Conservation (phyloP, 1,284 basidiomycete species). For the Malassezia cuniculi region DNA sequence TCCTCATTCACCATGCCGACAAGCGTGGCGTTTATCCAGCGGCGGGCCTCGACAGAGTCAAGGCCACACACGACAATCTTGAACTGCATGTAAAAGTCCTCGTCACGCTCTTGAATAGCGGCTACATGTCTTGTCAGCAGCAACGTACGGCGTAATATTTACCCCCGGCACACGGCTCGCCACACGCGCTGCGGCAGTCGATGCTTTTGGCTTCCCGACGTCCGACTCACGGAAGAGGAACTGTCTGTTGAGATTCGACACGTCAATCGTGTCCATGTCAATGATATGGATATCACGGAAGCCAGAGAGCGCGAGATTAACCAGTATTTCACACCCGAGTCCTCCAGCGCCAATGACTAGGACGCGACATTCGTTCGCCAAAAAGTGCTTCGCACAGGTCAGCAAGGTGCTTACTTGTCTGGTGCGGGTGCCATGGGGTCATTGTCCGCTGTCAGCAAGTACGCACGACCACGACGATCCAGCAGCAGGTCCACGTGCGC, state of each 20-base stretch:
- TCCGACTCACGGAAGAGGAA: constrained; percentile 88
- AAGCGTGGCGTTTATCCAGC: constrained; percentile 98
- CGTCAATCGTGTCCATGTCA: constrained; percentile 99
- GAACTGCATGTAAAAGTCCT: constrained; percentile 93
- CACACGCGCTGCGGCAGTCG: constrained; percentile 72
- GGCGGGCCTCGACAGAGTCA: constrained; percentile 70
- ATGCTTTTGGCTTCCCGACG: constrained; percentile 86
- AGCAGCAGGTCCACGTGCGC: constrained; percentile 73
- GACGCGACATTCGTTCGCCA: constrained; percentile 73
- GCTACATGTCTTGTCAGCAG: constrained; percentile 63
- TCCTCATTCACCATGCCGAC: constrained; percentile 73
- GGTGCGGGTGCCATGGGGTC: neutral
- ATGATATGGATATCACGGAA: constrained; percentile 98
- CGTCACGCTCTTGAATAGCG: constrained; percentile 95
- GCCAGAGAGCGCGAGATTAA: constrained; percentile 52
- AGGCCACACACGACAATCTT: constrained; percentile 91
- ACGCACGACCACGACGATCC: constrained; percentile 65
- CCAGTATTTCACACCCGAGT: constrained; percentile 43
- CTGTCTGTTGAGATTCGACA: constrained; percentile 95
- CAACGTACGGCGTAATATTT: constrained; percentile 77
- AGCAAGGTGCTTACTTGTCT: neutral
- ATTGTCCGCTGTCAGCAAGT: neutral
- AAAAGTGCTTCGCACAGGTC: constrained; percentile 63
- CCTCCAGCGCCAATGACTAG: constrained; percentile 64
- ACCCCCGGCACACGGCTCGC: constrained; percentile 81